Evolutionary conservation across 2,329 filamentous ascomycete genomes (phyloP).

Genomic region (Aureobasidium sp.): DNA sequence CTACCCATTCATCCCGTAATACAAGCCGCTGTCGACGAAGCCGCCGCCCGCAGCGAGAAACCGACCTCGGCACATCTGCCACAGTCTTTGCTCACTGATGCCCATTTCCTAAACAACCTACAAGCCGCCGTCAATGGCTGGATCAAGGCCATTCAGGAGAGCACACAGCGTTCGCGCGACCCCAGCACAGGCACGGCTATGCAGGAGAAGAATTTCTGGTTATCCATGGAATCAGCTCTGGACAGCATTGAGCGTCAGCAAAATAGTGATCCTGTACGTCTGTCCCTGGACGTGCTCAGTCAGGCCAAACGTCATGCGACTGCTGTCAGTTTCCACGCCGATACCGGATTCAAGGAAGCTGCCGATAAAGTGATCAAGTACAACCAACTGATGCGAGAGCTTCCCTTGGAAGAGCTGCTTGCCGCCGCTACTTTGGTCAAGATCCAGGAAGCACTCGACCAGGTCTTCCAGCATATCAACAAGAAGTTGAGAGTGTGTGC

Average conservation of each 20-base stretch:
- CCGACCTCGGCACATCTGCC: constrained; percentile 76
- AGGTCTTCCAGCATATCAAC: constrained; percentile 92
- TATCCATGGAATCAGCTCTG: constrained; percentile 90
- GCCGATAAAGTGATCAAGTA: constrained; percentile 97
- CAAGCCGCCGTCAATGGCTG: constrained; percentile 92
- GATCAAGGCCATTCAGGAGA: constrained; percentile 97
- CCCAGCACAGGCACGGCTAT: constrained; percentile 71
- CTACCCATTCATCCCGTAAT: constrained; percentile 84
- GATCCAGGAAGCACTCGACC: constrained; percentile 76
- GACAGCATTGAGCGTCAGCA: constrained; percentile 89
- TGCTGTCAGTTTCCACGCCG: constrained; percentile 90
- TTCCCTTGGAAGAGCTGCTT: constrained; percentile 87
- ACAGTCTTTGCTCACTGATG: constrained; percentile 70
- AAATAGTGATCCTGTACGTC: constrained; percentile 74
- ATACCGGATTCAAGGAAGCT: constrained; percentile 92
- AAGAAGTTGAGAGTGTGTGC: constrained; percentile 96
- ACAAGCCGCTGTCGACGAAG: constrained; percentile 74
- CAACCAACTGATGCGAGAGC: constrained; percentile 97
- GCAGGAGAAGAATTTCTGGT: constrained; percentile 98
- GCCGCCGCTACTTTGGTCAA: constrained; percentile 86
- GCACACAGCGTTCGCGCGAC: constrained; percentile 90
- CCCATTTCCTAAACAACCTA: constrained; percentile 84
- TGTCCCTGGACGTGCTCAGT: constrained; percentile 92
- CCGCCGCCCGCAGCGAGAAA: constrained; percentile 55
- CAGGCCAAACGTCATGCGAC: constrained; percentile 97